Evolutionary conservation across 208 protist species (phyloP), one percentile per base, ranked within the genome.

Genomic region (Leishmania turanica): DNA sequence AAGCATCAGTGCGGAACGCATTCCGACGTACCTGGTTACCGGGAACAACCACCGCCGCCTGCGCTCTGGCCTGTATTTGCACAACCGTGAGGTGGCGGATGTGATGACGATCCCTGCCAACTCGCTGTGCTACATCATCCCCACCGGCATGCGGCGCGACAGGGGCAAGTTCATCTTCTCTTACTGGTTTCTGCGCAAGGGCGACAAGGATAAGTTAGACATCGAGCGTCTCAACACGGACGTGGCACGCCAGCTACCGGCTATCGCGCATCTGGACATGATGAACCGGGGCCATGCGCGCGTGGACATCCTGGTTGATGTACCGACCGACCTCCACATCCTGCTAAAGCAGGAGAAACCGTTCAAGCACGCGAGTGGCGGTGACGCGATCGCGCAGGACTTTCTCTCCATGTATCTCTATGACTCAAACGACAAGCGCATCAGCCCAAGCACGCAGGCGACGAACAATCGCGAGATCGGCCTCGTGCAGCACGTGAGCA

Each of bases 111-210:
- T 97, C 17, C 93, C 93, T 19, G 72, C 89, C 27, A 64, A 88
- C 27, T 97, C 91, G 21, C 76, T 97, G 66, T 93, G 87, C 84
- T 97, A 97, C 87, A 83, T 95, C 49, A 91, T 96, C 24, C 90
- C 90, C 8, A 94, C 86, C 53, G 87, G 85, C 17, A 92, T 95
- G 90, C 84, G 87, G 53, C 92, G 84, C 54, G 91, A 93, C 27
- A 88, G 90, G 79, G 84, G 91, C 69, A 96, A 94, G 84, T 97
- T 97, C 81, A 88, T 97, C n/a, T 83, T 97, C 34, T 96, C 92
- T 34, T 96, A 92, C 79, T 95, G 90, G 89, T 92, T 90, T 62
- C 70, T 89, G 45, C 89, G 81, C 58, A 71, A 76, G 19, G 80
- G 76, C 34, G 89, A 95, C 68, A 82, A 81, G 8, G 51, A 85